Evolutionary conservation across 805 yeast genomes (phyloP).

Genomic region (Debaryomyces tyrocola): DNA sequence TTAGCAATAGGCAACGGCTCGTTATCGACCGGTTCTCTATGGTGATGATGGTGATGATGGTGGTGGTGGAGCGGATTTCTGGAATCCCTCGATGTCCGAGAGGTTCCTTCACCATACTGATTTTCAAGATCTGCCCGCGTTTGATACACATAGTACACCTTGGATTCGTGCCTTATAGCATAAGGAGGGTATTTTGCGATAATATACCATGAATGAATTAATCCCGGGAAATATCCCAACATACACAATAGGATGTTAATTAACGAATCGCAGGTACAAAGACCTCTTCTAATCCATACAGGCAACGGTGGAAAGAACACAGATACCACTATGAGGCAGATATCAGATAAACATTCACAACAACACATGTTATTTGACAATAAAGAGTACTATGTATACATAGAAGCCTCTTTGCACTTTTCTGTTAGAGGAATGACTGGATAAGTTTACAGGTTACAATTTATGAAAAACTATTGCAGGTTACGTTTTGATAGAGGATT

Average conservation of each 20-base stretch:
- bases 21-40: constrained; percentile 1
- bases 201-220: constrained; percentile 51
- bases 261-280: constrained; percentile 52
- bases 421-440: background rate
- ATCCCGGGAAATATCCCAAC: constrained; percentile 52
- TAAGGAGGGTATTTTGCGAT: constrained; percentile 48
- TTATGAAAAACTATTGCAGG: background rate
- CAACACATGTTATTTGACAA: constrained; percentile 4
- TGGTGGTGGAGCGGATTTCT: constrained; percentile 10
- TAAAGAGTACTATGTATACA: background rate
- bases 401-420: background rate
- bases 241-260: constrained; percentile 43
- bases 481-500: background rate
- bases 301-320: constrained; percentile 75
- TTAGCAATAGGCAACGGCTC: constrained; percentile 8
- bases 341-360: constrained; percentile 46
- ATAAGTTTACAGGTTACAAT: background rate
- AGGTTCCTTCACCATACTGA: constrained; percentile 2
- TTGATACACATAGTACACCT: constrained; percentile 34
- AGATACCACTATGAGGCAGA: constrained; percentile 58
- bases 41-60: constrained; percentile 24
- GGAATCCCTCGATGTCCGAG: constrained; percentile 4
- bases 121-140: constrained; percentile 31
- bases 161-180: constrained; percentile 19
- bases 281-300: constrained; percentile 64